These are phyloP conservation scores for Murraya paniculata DNA, from an alignment of 345 rosid genomes.

Conservation along the genomic window DNA sequence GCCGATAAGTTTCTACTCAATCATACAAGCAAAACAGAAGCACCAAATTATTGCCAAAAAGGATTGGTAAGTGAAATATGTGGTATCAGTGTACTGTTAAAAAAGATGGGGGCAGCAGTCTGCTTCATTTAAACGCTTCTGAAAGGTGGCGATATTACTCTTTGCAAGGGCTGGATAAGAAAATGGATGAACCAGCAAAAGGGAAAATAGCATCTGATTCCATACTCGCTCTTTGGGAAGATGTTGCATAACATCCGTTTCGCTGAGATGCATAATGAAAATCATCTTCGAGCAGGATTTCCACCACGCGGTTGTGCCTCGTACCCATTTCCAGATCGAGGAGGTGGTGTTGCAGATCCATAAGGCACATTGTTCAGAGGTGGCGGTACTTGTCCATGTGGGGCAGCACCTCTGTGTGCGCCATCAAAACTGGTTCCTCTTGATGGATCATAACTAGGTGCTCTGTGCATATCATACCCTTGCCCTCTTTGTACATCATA, in stretches of 20 bases:
- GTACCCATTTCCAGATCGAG: constrained; percentile 37
- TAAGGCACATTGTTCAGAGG: constrained; percentile 39
- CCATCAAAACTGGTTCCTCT: constrained; percentile 40
- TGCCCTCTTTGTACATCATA: constrained; percentile 29
- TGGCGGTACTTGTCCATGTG: constrained; percentile 35
- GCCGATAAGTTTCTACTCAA: not conserved
- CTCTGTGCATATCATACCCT: constrained; percentile 29
- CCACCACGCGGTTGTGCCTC: constrained; percentile 50
- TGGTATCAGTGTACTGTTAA: not conserved
- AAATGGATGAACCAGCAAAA: not conserved
- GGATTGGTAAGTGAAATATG: not conserved
- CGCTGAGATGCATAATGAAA: not conserved
- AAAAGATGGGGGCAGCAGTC: not conserved
- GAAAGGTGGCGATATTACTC: not conserved
- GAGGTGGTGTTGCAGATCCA: constrained; percentile 60
- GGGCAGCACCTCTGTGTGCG: constrained; percentile 37
- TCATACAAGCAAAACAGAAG: not conserved
- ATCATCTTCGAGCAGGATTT: constrained; percentile 58
- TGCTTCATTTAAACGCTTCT: not conserved
- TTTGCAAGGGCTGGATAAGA: not conserved
- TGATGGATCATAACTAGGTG: constrained; percentile 31
- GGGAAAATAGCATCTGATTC: not conserved
- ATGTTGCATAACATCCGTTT: not conserved
- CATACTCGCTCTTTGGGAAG: not conserved
- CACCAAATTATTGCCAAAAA: not conserved